Conservation (phyloP, 208 protist species). For the Leishmania tropica region DNA sequence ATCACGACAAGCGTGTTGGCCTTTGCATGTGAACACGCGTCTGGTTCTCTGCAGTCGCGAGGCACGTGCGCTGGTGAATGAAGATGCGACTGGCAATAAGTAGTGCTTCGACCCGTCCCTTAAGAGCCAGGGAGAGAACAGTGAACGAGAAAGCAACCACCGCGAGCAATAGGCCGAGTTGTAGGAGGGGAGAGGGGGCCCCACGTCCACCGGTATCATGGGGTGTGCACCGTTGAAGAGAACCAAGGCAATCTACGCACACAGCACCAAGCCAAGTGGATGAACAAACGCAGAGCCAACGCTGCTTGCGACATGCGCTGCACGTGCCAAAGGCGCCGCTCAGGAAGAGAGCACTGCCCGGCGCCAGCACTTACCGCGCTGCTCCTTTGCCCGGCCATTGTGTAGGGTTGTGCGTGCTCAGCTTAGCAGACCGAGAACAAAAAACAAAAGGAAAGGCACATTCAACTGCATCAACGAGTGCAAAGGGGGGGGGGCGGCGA, state of each 20-base stretch:
- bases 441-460: neutral
- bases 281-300: too few species aligned
- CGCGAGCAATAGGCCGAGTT: neutral
- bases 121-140: neutral
- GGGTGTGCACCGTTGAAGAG: neutral
- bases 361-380: neutral
- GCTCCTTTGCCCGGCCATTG: neutral
- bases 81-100: neutral
- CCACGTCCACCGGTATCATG: neutral
- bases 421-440: neutral
- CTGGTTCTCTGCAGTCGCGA: neutral
- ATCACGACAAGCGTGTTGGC: neutral
- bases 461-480: neutral
- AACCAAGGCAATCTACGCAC: too few species aligned
- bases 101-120: neutral
- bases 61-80: neutral
- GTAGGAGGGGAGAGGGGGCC: neutral
- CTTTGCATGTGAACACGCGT: neutral
- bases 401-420: neutral
- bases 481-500: too few species aligned
- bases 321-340: neutral
- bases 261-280: too few species aligned
- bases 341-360: neutral
- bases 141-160: neutral
- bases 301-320: neutral